Evolutionary conservation across 2,329 filamentous ascomycete genomes (phyloP).

Genomic region (Claviceps sp.): DNA sequence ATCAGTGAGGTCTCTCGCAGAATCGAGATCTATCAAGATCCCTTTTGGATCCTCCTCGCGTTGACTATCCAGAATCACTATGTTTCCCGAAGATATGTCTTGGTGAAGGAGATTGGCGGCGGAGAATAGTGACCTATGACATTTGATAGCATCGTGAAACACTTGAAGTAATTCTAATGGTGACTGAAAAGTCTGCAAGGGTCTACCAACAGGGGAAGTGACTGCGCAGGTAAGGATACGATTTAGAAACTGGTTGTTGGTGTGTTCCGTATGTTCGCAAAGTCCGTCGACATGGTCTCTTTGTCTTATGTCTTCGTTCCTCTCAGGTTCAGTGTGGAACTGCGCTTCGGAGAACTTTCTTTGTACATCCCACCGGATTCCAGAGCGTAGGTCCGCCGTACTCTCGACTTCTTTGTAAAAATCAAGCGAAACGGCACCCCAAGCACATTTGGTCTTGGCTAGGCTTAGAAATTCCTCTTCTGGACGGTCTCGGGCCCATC

Average conservation of each 20-base stretch:
- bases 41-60: slow-evolving; percentile 3
- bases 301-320: not conserved
- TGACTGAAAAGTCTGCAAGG: slow-evolving; percentile 9
- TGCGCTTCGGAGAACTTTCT: slow-evolving; percentile 5
- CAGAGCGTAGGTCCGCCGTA: slow-evolving; percentile 8
- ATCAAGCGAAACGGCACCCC: slow-evolving; percentile 16
- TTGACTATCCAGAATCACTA: slow-evolving; percentile 7
- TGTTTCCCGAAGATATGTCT: slow-evolving; percentile 10
- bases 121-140: slow-evolving; percentile 8
- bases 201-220: slow-evolving; percentile 11
- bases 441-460: slow-evolving; percentile 15
- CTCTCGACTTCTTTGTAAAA: slow-evolving; percentile 12
- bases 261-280: slow-evolving; percentile 6
- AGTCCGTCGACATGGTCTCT: slow-evolving; percentile 1
- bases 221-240: slow-evolving; percentile 10
- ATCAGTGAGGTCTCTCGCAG: slow-evolving; percentile 6
- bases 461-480: slow-evolving; percentile 20
- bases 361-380: slow-evolving; percentile 8
- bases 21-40: slow-evolving; percentile 11
- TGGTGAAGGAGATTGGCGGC: slow-evolving; percentile 8
- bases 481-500: slow-evolving; percentile 15
- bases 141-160: slow-evolving; percentile 11
- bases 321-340: not conserved
- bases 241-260: slow-evolving; percentile 8
- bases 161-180: slow-evolving; percentile 8